Percentiles rank a stretch among this genome's conserved stretches.
These are phyloP conservation scores for Alternaria sp. DNA, from an alignment of 2,329 filamentous ascomycete genomes.

Conservation along the genomic window DNA sequence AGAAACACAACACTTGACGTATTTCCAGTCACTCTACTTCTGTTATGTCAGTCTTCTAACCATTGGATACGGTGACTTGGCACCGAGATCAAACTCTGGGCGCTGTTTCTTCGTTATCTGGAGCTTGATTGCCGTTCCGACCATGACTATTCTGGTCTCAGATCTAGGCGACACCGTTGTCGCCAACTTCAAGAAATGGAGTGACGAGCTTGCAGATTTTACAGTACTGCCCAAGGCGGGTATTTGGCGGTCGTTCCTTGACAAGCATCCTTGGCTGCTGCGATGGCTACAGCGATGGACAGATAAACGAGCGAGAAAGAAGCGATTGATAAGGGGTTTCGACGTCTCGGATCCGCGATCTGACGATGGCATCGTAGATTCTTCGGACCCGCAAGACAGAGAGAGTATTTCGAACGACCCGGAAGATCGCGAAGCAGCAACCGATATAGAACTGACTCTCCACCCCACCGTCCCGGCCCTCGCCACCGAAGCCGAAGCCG, in stretches of 20 bases:
- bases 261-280: slow-evolving; percentile 55
- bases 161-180: slow-evolving; percentile 79
- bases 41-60: slow-evolving; percentile 83
- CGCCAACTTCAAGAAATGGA: slow-evolving; percentile 66
- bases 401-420: background rate
- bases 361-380: slow-evolving; percentile 22
- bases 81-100: slow-evolving; percentile 77
- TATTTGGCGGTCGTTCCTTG: slow-evolving; percentile 59
- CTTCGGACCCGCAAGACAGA: slow-evolving; percentile 22
- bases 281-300: slow-evolving; percentile 40
- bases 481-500: slow-evolving; percentile 20
- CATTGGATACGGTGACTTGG: slow-evolving; percentile 84
- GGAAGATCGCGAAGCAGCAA: background rate
- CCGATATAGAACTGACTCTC: slow-evolving; percentile 14
- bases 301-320: slow-evolving; percentile 41
- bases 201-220: slow-evolving; percentile 67
- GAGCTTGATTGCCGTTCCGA: slow-evolving; percentile 83
- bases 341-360: slow-evolving; percentile 46
- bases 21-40: slow-evolving; percentile 86
- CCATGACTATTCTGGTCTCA: slow-evolving; percentile 75
- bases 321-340: slow-evolving; percentile 58
- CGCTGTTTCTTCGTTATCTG: slow-evolving; percentile 93
- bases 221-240: slow-evolving; percentile 68
- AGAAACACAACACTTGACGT: slow-evolving; percentile 64
- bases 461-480: slow-evolving; percentile 14